phyloP scores from a whole-genome alignment of 1,284 basidiomycete genomes.

The Ustilago trichophora region DNA sequence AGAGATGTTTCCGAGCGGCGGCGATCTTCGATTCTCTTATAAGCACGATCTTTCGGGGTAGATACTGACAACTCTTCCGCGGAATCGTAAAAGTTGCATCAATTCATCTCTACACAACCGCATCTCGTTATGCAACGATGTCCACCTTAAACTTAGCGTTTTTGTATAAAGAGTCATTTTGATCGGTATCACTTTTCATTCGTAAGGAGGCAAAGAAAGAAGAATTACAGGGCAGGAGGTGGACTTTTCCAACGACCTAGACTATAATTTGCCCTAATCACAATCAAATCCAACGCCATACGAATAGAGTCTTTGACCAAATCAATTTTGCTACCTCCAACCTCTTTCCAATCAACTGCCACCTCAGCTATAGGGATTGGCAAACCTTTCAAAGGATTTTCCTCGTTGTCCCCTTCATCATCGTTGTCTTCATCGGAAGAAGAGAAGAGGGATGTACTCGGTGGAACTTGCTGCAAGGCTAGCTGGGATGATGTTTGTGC shows the following conservation, averaged over 20 bases:
- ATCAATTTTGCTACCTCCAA: constrained; percentile 87
- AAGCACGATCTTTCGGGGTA: no score
- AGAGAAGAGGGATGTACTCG: not conserved
- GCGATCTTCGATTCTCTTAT: no score
- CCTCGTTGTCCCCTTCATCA: constrained; percentile 1
- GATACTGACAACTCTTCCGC: no score
- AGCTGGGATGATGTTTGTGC: constrained; percentile 69
- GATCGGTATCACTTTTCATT: no score
- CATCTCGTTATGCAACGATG: no score
- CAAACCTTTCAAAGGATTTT: constrained; percentile 68
- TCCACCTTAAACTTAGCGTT: no score
- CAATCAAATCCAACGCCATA: constrained; percentile 86
- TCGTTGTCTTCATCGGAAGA: not conserved
- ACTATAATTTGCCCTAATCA: constrained; percentile 82
- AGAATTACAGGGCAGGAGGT: constrained; percentile 9
- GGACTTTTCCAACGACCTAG: constrained; percentile 72
- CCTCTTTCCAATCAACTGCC: constrained; percentile 88
- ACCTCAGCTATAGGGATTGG: constrained; percentile 82
- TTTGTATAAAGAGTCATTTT: no score
- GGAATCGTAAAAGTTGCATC: no score
- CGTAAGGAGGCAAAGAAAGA: no score
- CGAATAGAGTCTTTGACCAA: constrained; percentile 82
- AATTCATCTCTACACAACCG: no score
- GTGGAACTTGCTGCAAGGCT: constrained; percentile 1
- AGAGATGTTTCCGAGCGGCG: no score